Base-by-base conservation (phyloP, 1,284 basidiomycete species). In the Microbotryum intermedium region DNA sequence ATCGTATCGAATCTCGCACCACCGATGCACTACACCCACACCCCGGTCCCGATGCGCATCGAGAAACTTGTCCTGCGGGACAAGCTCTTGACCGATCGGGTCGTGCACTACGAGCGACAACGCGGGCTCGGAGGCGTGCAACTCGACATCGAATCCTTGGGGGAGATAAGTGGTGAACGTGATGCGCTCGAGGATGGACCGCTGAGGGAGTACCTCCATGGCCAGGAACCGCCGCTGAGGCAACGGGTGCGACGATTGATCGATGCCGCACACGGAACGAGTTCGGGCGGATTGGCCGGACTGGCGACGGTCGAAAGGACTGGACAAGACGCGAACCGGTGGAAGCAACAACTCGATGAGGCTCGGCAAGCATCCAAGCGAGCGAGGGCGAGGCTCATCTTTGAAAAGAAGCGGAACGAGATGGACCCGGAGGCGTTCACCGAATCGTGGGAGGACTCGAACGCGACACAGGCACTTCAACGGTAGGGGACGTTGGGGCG, bases 221-320 rank as follows among this genome's bases (percentile, higher is more conserved):
- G 56, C 4, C 21, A 21, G 26, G 62, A 64, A 44, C 58, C 62
- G 7, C 59, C 59, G 6, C 42, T 64, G 20, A 56, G 56, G 10
- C 30, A 44, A 29, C 44, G 62, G 20, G 30, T 56, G 20, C 47
- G 62, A 28, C 34, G 29, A 18, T 23, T 64, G 23, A 51, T 60
- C 44, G 62, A 64, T 28, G 44, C 34, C 16, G 34, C 60, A 21
- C 62, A 64, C 42, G 62, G 62, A 21, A 64, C 62, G 13, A 21
- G 34, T 21, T 58, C 62, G 8, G 62, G 62, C 4, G 62, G 62
- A 1, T 29, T 58, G 21, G 62, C 62, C 4, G 62, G 62, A 2
- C 30, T 57, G 16, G 21, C 21, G n/a, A 53, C 51, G 42, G 20
- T 60, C 23, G 20, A 8, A 43, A 56, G 58, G 47, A 42, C 46